Evolutionary conservation across 1,284 basidiomycete species (phyloP).

Genomic region (Kwoniella shivajii): DNA sequence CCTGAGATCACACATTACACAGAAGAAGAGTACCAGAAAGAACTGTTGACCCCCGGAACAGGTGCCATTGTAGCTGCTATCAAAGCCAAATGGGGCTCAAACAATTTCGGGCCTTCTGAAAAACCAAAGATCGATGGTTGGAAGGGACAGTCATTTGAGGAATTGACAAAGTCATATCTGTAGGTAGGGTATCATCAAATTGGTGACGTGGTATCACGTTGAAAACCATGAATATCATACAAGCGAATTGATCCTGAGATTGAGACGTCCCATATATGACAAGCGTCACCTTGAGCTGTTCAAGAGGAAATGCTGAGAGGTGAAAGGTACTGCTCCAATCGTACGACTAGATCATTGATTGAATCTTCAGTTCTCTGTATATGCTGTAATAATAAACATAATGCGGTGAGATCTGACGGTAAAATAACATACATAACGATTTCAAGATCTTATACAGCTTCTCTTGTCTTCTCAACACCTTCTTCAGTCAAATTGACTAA

Average conservation of each 20-base stretch:
- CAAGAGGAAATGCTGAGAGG: too few relatives aligned
- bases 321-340: too few relatives aligned
- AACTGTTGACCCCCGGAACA: background rate
- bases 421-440: conserved; percentile 28
- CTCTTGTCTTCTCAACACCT: background rate
- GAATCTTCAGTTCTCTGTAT: too few relatives aligned
- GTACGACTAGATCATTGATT: too few relatives aligned
- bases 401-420: too few relatives aligned
- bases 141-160: conserved; percentile 1
- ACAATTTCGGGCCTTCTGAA: background rate
- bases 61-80: conserved; percentile 7
- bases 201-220: too few relatives aligned
- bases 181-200: too few relatives aligned
- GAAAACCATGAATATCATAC: too few relatives aligned
- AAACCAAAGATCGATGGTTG: conserved; percentile 6
- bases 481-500: conserved; percentile 11
- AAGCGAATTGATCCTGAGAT: too few relatives aligned
- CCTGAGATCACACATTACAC: conserved; percentile 2
- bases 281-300: too few relatives aligned
- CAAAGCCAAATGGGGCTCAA: conserved; percentile 13
- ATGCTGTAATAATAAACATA: too few relatives aligned
- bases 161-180: conserved; percentile 9
- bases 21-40: conserved; percentile 9
- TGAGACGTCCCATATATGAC: too few relatives aligned
- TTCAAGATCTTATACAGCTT: conserved; percentile 15